Base-by-base conservation (phyloP, 208 protist genomes). In the Vickermania ingenoplastis region DNA sequence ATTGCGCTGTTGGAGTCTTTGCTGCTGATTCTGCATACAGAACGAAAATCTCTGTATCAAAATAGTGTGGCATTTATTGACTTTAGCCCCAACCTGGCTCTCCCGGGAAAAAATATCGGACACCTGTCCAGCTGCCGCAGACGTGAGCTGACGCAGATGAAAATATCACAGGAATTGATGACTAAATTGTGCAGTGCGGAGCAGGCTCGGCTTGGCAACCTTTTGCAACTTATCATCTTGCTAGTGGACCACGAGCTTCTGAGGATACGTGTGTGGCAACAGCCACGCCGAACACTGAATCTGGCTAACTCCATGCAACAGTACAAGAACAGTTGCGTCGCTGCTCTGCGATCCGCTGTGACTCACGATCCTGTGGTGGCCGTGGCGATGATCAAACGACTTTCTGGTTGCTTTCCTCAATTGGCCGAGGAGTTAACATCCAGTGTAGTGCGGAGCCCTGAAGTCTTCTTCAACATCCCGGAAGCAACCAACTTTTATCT, bases 401-500 rank as follows among this genome's bases (percentile, higher is more conserved):
- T 93, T 64, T 50, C 80, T 26, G 78, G 73, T 7, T 17, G 17
- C 57, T 61, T 69, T 49, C 30, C 68, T 2, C 63, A 73, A 24
- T 72, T 91, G 41, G 62, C 71, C 25, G n/a, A 41, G 14, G 67
- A 45, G 17, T 73, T 71, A 7, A 67, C 72, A 41, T 54, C 29
- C 36, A 53, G 59, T 31, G 79, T 91, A n/a, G 64, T 74, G 22
- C 49, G 57, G 11, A 58, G 63, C 14, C 87, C 83, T 21, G 76
- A 83, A 61, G 54, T 41, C 27, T 94, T 78, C 65, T 63, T 60
- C 41, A 61, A 73, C 68, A 51, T 88, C 23, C 71, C 76, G 13
- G 83, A 81, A 48, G 81, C 83, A 22, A 77, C 81, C 2, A 77
- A 87, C 41, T 61, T 89, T 27, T 91, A 91, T 64, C 62, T 94